Evolutionary conservation across 163 green algal species (phyloP), one percentile per base, ranked within the genome.

Genomic region (Volvox carteri): DNA sequence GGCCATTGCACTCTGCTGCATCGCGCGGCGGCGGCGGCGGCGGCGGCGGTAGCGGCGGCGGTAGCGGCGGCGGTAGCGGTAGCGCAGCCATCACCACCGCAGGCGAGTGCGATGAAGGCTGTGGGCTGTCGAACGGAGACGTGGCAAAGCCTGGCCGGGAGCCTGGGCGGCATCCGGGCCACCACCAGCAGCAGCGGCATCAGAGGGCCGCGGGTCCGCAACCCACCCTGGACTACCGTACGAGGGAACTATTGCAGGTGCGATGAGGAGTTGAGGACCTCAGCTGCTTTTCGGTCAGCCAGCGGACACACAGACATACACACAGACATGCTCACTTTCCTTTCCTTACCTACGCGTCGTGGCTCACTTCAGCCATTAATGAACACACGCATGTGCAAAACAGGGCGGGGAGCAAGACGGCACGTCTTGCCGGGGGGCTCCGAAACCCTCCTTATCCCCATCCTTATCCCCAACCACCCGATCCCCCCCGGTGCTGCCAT

Each of bases 201-300:
- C 4, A 37, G 70, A 3, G 70, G 70, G 70, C 39, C 21, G 41
- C 39, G 39, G 70, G 33, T 7, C 37, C 2, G 70, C 70, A 35
- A 9, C 37, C 37, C 39, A 14, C 41, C 1, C 39, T 70, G 75
- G 75, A 70, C 50, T 84, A 44, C 75, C 5, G 75, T 0, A 56
- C 30, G 12, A 12, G 75, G 30, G 75, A 84, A 30, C 30, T 68
- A 19, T 30, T 84, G 75, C 75, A 84, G 75, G 75, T 84, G 54
- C 25, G 54, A 23, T 23, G 8, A 23, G 54, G 8, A n/a, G n/a
- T n/a, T n/a, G n/a, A n/a, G n/a, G n/a, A n/a, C n/a, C n/a, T n/a
- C n/a, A n/a, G n/a, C n/a, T n/a, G n/a, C n/a, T n/a, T n/a, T n/a
- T n/a, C n/a, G n/a, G n/a, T n/a, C n/a, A n/a, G n/a, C n/a, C n/a